Evolutionary conservation across 2,329 filamentous ascomycete genomes (phyloP).

Genomic region (Cercospora sojina): DNA sequence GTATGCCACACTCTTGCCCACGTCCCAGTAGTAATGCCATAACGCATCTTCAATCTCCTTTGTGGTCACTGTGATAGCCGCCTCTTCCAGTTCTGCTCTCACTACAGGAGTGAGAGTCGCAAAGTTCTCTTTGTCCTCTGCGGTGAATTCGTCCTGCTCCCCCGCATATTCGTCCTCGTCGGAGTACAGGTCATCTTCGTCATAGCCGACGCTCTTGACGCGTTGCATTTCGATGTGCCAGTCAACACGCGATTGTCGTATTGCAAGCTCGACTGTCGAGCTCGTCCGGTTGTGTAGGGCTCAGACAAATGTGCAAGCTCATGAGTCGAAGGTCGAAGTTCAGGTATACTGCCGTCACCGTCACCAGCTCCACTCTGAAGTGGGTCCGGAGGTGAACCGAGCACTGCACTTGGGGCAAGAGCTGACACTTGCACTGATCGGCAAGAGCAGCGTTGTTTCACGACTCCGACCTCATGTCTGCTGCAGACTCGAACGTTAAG

Average conservation of each 20-base stretch:
- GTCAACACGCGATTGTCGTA: background rate
- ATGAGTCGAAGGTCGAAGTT: constrained; percentile 6
- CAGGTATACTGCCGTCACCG: constrained; percentile 9
- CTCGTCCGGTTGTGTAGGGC: background rate
- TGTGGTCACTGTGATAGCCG: constrained; percentile 53
- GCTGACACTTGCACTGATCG: constrained; percentile 4
- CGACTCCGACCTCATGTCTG: constrained; percentile 5
- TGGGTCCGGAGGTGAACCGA: background rate
- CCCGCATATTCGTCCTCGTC: constrained; percentile 51
- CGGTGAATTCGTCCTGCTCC: constrained; percentile 42
- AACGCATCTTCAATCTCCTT: constrained; percentile 82
- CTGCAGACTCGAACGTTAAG: background rate
- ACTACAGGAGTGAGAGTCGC: constrained; percentile 36
- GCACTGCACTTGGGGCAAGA: background rate
- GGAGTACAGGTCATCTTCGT: constrained; percentile 54
- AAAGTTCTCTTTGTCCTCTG: constrained; percentile 42
- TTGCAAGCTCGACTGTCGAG: background rate
- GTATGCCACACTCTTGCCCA: constrained; percentile 80
- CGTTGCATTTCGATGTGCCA: constrained; percentile 39
- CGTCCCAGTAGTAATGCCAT: constrained; percentile 95
- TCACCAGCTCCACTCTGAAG: constrained; percentile 6
- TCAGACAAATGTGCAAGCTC: background rate
- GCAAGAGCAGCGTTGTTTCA: background rate
- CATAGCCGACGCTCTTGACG: constrained; percentile 50
- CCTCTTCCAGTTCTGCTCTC: constrained; percentile 37